Percentiles rank a stretch among this genome's conserved stretches.
phyloP scores from a whole-genome alignment of 805 yeast genomes.

The Zygosaccharomyces bisporus region DNA sequence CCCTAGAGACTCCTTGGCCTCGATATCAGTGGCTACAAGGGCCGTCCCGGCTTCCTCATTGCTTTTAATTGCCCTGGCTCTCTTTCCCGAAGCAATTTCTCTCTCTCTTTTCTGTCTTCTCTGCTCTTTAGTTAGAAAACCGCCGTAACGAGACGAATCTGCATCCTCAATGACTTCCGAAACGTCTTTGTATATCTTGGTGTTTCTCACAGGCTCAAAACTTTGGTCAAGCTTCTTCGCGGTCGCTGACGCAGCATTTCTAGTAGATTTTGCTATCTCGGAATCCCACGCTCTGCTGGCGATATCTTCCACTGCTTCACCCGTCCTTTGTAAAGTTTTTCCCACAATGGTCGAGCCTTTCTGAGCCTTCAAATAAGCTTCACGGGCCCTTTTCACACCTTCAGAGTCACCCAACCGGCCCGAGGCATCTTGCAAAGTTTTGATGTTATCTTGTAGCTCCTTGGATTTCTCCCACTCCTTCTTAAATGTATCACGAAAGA shows the following conservation, averaged over 20 bases:
- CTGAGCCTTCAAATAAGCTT: constrained; percentile 85
- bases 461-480: constrained; percentile 85
- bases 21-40: constrained; percentile 75
- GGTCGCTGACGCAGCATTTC: constrained; percentile 74
- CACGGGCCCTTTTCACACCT: constrained; percentile 88
- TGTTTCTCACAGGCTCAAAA: constrained; percentile 88
- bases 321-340: constrained; percentile 78
- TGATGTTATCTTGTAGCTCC: constrained; percentile 88
- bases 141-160: constrained; percentile 84
- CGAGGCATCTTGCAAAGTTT: constrained; percentile 92
- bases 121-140: constrained; percentile 79
- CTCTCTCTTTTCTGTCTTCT: constrained; percentile 69
- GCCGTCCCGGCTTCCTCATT: constrained; percentile 81
- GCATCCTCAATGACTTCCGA: constrained; percentile 89
- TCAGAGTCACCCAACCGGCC: constrained; percentile 92
- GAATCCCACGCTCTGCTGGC: constrained; percentile 96
- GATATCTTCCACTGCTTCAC: constrained; percentile 87
- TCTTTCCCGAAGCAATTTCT: constrained; percentile 55
- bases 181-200: constrained; percentile 84
- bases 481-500: constrained; percentile 87
- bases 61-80: constrained; percentile 65
- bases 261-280: constrained; percentile 83
- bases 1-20: constrained; percentile 63
- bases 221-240: constrained; percentile 83
- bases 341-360: constrained; percentile 64